These are phyloP conservation scores for Apophysomyces sp. DNA, from an alignment of 371 early-diverging fungal genomes.

Conservation along the genomic window DNA sequence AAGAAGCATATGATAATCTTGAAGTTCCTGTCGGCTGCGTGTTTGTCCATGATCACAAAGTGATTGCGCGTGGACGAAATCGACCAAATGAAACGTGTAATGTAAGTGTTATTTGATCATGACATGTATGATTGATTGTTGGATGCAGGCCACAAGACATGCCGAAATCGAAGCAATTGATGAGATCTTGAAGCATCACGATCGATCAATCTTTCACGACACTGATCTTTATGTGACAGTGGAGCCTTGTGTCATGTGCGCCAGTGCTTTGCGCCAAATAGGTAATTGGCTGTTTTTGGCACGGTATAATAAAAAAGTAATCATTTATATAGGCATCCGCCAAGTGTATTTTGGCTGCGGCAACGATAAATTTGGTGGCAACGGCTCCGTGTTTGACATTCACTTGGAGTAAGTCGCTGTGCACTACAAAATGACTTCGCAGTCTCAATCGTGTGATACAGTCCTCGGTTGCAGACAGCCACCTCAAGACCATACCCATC, in stretches of 20 bases:
- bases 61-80: slow-evolving; percentile 81
- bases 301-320: not conserved
- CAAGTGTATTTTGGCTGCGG: slow-evolving; percentile 88
- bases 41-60: slow-evolving; percentile 66
- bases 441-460: not conserved
- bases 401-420: slow-evolving; percentile 59
- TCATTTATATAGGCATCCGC: slow-evolving; percentile 50
- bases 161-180: slow-evolving; percentile 94
- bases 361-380: slow-evolving; percentile 97
- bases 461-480: slow-evolving; percentile 24
- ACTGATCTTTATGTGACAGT: slow-evolving; percentile 95
- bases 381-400: slow-evolving; percentile 82
- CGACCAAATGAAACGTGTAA: slow-evolving; percentile 85
- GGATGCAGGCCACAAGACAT: slow-evolving; percentile 81
- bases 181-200: slow-evolving; percentile 54
- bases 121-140: not conserved
- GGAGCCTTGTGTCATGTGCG: slow-evolving; percentile 99
- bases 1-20: slow-evolving; percentile 79
- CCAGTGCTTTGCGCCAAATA: slow-evolving; percentile 83
- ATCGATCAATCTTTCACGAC: slow-evolving; percentile 45
- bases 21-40: slow-evolving; percentile 99
- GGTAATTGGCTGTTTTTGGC: slow-evolving; percentile 32
- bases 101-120: slow-evolving; percentile 46
- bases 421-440: not conserved
- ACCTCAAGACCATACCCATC: slow-evolving; percentile 54